These are phyloP conservation scores for Calonectria hongkongensis DNA, from an alignment of 2,329 filamentous ascomycete genomes.

Conservation along the genomic window DNA sequence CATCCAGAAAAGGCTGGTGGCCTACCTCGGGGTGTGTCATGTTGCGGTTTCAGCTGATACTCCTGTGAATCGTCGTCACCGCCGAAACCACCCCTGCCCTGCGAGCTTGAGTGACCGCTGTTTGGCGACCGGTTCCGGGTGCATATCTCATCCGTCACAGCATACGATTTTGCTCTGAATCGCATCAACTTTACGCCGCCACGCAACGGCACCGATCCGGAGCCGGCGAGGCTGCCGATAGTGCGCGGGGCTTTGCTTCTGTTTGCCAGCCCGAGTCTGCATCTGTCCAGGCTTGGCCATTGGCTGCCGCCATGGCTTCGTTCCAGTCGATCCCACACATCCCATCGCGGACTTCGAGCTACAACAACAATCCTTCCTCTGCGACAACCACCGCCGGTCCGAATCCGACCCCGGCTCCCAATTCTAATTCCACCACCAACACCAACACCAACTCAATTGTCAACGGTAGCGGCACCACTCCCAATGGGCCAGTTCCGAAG, in stretches of 20 bases:
- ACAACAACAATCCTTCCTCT: conserved; percentile 42
- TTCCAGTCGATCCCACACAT: conserved; percentile 64
- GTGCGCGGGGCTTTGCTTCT: conserved; percentile 36
- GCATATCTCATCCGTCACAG: conserved; percentile 48
- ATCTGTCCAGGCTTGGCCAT: conserved; percentile 42
- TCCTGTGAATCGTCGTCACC: conserved; percentile 48
- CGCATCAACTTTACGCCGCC: conserved; percentile 44
- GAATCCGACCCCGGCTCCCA: conserved; percentile 6
- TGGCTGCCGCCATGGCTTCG: conserved; percentile 50
- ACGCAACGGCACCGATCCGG: conserved; percentile 48
- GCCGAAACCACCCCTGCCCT: conserved; percentile 29
- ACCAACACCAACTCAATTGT: conserved; percentile 36
- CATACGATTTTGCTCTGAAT: conserved; percentile 34
- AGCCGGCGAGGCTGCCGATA: conserved; percentile 46
- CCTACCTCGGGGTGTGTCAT: conserved; percentile 59
- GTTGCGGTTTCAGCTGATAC: conserved; percentile 58
- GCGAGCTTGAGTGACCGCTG: conserved; percentile 37
- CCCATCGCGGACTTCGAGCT: conserved; percentile 57
- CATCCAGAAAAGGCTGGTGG: conserved; percentile 15
- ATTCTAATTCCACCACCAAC: conserved; percentile 42
- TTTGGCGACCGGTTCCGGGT: conserved; percentile 28
- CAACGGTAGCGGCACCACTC: conserved; percentile 60
- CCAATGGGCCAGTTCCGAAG: conserved; percentile 58
- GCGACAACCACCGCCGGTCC: conserved; percentile 18
- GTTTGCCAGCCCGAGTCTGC: conserved; percentile 38